A percentile compares a stretch with the other conserved stretches of the same genome.
phyloP scores from a whole-genome alignment of 1,139 yeast species.

The Yamadazyma songkhlaensis region DNA sequence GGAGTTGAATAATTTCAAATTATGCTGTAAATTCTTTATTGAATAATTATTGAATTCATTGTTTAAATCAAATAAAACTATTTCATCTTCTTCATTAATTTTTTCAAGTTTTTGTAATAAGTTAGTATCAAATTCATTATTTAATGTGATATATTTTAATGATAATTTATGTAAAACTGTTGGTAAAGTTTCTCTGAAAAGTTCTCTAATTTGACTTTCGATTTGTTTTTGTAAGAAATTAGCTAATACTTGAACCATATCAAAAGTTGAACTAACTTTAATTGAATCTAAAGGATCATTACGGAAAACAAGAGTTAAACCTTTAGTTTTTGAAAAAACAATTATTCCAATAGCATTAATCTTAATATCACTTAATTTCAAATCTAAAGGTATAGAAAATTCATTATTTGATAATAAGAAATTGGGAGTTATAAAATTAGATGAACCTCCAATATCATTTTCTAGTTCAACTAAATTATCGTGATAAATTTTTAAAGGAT shows the following conservation, averaged over 20 bases:
- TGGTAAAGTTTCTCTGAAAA: constrained; percentile 83
- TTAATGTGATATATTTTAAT: constrained; percentile 56
- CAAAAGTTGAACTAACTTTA: constrained; percentile 81
- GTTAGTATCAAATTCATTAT: constrained; percentile 4
- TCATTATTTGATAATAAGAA: constrained; percentile 67
- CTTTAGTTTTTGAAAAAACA: constrained; percentile 78
- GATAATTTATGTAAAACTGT: constrained; percentile 75
- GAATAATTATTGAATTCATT: constrained; percentile 45
- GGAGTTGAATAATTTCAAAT: constrained; percentile 69
- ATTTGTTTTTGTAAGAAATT: constrained; percentile 78
- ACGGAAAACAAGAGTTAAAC: constrained; percentile 80
- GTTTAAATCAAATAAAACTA: constrained; percentile 18
- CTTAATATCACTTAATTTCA: constrained; percentile 69
- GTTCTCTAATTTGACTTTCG: constrained; percentile 73
- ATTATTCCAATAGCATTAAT: constrained; percentile 81
- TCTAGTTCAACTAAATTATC: constrained; percentile 46
- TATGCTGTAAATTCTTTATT: constrained; percentile 60
- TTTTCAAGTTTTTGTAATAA: constrained; percentile 4
- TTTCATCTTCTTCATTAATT: constrained; percentile 9
- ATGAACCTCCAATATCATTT: constrained; percentile 19
- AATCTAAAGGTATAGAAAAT: constrained; percentile 74
- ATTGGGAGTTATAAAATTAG: constrained; percentile 58
- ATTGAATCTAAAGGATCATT: constrained; percentile 86
- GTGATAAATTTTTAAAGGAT: constrained; percentile 70
- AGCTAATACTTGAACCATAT: constrained; percentile 79